A percentile compares a stretch with the other conserved stretches of the same genome.
Evolutionary conservation across 1,284 basidiomycete genomes (phyloP).

Genomic region (Cryptococcus amylolentus): DNA sequence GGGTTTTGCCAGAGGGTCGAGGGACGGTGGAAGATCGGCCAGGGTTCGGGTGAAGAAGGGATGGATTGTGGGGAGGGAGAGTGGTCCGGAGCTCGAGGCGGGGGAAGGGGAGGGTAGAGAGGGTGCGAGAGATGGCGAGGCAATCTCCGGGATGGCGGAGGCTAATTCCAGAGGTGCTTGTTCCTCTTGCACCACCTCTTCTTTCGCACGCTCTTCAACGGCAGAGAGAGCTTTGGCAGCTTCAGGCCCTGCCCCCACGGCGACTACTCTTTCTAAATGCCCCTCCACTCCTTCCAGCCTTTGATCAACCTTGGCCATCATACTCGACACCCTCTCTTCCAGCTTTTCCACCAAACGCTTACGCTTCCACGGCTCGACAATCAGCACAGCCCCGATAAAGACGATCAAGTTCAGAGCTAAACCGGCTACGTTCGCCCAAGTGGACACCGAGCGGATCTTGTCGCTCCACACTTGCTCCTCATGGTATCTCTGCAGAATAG

Average conservation of each 20-base stretch:
- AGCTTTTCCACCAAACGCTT: constrained; percentile 76
- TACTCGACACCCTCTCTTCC: constrained; percentile 74
- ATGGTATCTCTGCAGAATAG: constrained; percentile 82
- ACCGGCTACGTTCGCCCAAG: constrained; percentile 79
- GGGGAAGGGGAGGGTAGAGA: neutral
- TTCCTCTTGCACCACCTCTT: neutral
- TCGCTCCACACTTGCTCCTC: constrained; percentile 95
- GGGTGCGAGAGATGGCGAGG: neutral
- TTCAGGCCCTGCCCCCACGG: neutral
- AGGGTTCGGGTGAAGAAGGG: constrained; percentile 9
- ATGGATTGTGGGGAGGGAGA: neutral
- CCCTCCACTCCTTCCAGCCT: constrained; percentile 23
- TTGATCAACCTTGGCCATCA: constrained; percentile 54
- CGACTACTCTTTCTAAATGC: constrained; percentile 1
- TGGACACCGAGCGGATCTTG: constrained; percentile 88
- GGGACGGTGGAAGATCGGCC: constrained; percentile 11
- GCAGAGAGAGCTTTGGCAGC: neutral
- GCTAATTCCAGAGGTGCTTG: neutral
- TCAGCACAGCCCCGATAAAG: constrained; percentile 77
- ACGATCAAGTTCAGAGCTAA: constrained; percentile 81
- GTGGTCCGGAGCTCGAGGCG: neutral
- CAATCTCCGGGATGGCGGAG: neutral
- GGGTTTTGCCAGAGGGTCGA: constrained; percentile 21
- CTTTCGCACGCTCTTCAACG: neutral
- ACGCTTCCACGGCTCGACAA: constrained; percentile 94